These are phyloP conservation scores for Mesembryanthemum crystallinum DNA, from an alignment of 148 eudicot species.

Conservation along the genomic window DNA sequence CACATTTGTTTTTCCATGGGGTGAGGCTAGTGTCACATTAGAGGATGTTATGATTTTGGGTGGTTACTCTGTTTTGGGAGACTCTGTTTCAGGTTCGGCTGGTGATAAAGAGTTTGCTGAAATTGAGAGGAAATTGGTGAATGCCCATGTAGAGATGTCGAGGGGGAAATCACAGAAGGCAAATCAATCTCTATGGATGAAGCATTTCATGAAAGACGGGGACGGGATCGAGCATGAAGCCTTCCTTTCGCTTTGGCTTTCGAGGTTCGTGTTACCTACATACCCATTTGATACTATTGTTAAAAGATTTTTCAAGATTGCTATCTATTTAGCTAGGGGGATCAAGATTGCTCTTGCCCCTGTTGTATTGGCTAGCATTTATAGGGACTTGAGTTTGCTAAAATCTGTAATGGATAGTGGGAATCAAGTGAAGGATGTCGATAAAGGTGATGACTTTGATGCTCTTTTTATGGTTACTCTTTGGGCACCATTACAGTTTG, in stretches of 20 bases:
- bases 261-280: conserved; percentile 37
- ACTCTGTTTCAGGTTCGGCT: conserved; percentile 22
- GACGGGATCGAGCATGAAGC: conserved; percentile 42
- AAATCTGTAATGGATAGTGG: conserved; percentile 14
- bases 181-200: conserved; percentile 21
- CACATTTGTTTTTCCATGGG: conserved; percentile 37
- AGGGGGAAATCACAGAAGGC: background rate
- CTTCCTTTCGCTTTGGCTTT: conserved; percentile 47
- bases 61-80: conserved; percentile 36
- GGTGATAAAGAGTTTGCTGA: conserved; percentile 1
- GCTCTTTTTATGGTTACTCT: conserved; percentile 20
- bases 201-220: conserved; percentile 24
- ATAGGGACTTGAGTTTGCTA: conserved; percentile 42
- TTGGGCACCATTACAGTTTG: conserved; percentile 38
- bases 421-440: background rate
- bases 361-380: conserved; percentile 39
- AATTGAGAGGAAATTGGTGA: conserved; percentile 23
- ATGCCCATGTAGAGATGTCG: background rate
- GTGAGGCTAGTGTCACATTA: conserved; percentile 29
- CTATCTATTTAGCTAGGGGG: conserved; percentile 40
- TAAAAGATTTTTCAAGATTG: conserved; percentile 24
- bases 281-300: conserved; percentile 3
- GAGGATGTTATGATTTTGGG: conserved; percentile 35
- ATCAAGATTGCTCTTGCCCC: conserved; percentile 37
- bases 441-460: conserved; percentile 9